A percentile compares a stretch with the other conserved stretches of the same genome.
These are phyloP conservation scores for Epichloe uncinata DNA, from an alignment of 2,329 filamentous ascomycete species.

Conservation along the genomic window DNA sequence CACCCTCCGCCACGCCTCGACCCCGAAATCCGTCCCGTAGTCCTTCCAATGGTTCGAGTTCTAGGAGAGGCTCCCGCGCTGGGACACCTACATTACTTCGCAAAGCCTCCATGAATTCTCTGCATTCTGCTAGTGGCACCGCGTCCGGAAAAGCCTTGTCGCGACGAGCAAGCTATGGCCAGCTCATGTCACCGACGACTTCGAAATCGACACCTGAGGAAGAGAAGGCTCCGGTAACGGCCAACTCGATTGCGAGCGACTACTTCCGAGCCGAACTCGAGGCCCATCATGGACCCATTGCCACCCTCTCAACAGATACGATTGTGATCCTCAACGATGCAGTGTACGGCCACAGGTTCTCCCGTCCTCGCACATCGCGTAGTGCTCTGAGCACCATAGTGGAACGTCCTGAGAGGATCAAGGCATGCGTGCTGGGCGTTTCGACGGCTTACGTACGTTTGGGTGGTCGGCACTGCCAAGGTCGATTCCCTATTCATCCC, in stretches of 20 bases:
- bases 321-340: slow-evolving; percentile 83
- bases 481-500: slow-evolving; percentile 53
- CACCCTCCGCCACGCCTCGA: slow-evolving; percentile 26
- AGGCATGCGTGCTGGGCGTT: slow-evolving; percentile 69
- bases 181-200: slow-evolving; percentile 25
- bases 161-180: slow-evolving; percentile 35
- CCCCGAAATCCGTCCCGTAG: slow-evolving; percentile 26
- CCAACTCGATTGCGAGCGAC: slow-evolving; percentile 46
- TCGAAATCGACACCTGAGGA: slow-evolving; percentile 13
- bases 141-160: slow-evolving; percentile 25
- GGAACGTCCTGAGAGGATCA: slow-evolving; percentile 82
- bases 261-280: slow-evolving; percentile 60
- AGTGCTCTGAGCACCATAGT: slow-evolving; percentile 67
- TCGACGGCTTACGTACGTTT: slow-evolving; percentile 84
- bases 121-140: slow-evolving; percentile 34
- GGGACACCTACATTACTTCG: slow-evolving; percentile 38
- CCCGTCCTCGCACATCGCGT: slow-evolving; percentile 65
- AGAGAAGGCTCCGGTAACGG: slow-evolving; percentile 29
- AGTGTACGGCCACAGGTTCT: slow-evolving; percentile 89
- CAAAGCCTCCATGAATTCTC: slow-evolving; percentile 44
- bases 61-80: slow-evolving; percentile 33
- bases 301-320: slow-evolving; percentile 40
- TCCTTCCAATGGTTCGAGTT: slow-evolving; percentile 28
- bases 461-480: slow-evolving; percentile 64
- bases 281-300: slow-evolving; percentile 38